phyloP scores from a whole-genome alignment of 169 alveolate species.

The Fabrea salina region DNA sequence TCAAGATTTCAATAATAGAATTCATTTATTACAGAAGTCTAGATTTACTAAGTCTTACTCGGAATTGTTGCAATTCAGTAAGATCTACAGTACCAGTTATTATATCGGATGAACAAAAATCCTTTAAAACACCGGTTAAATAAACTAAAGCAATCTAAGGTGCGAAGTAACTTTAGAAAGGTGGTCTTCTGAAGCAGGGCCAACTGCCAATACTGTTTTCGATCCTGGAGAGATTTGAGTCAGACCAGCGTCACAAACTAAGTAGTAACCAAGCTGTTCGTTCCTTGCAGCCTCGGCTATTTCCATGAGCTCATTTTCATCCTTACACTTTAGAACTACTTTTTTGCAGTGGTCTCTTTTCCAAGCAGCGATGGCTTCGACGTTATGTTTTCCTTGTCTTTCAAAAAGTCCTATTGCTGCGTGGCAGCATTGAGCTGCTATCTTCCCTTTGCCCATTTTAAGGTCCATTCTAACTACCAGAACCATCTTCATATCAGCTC shows the following conservation, averaged over 20 bases:
- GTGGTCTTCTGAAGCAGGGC: constrained; percentile 85
- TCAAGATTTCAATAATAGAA: neutral
- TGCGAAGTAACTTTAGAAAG: constrained; percentile 74
- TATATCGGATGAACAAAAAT: too few relatives aligned
- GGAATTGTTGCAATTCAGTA: too few relatives aligned
- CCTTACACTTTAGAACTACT: constrained; percentile 68
- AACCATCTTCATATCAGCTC: constrained; percentile 64
- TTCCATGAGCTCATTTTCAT: constrained; percentile 68
- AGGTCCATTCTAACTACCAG: constrained; percentile 80
- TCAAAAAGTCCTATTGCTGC: constrained; percentile 86
- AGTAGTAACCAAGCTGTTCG: constrained; percentile 57
- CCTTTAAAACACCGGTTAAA: too few relatives aligned
- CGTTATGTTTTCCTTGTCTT: constrained; percentile 33
- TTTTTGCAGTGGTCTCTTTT: constrained; percentile 70
- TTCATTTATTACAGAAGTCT: too few relatives aligned
- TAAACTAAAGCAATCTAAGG: too few relatives aligned
- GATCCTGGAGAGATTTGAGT: constrained; percentile 91
- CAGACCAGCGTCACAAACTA: constrained; percentile 87
- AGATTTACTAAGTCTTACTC: too few relatives aligned
- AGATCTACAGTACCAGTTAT: too few relatives aligned
- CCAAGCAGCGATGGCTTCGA: constrained; percentile 47
- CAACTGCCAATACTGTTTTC: constrained; percentile 90
- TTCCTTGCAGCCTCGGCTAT: constrained; percentile 63
- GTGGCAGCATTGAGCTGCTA: constrained; percentile 93
- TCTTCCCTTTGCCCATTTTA: constrained; percentile 92